These are phyloP conservation scores for Rhizoclosmatium globosum DNA, from an alignment of 192 early-diverging fungal genomes.

Conservation along the genomic window DNA sequence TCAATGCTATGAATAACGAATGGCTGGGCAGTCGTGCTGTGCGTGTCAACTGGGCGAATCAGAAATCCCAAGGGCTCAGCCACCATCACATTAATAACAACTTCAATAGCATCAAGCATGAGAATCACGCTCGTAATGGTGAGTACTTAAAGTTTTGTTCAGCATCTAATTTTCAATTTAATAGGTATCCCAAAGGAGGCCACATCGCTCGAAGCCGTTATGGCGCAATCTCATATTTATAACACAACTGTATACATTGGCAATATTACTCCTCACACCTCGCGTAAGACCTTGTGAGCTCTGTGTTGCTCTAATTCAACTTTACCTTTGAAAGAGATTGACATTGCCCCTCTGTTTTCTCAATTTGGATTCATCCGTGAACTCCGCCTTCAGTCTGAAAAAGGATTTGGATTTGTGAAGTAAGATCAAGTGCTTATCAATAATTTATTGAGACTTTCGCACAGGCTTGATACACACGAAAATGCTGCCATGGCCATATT, in stretches of 20 bases:
- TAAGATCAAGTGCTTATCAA: conserved; percentile 38
- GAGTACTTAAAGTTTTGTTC: too few relatives aligned
- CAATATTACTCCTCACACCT: conserved; percentile 82
- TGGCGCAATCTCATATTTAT: conserved; percentile 78
- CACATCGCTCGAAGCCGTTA: conserved; percentile 63
- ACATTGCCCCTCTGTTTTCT: conserved; percentile 78
- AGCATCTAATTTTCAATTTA: not conserved
- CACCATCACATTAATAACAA: not conserved
- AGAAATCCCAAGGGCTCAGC: conserved; percentile 59
- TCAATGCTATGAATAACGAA: conserved; percentile 87
- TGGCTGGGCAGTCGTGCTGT: conserved; percentile 87
- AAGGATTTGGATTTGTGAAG: conserved; percentile 93
- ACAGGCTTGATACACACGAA: conserved; percentile 85
- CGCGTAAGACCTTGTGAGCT: conserved; percentile 56
- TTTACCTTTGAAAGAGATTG: conserved; percentile 57
- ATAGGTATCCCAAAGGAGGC: not conserved
- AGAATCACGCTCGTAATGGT: too few relatives aligned
- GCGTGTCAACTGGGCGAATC: conserved; percentile 95
- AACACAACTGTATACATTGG: conserved; percentile 92
- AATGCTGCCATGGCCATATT: conserved; percentile 90
- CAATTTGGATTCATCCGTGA: conserved; percentile 81
- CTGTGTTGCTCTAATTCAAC: not conserved
- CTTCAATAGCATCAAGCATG: not conserved
- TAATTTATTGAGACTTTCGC: not conserved
- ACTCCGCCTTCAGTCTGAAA: conserved; percentile 85